Conservation (phyloP, 495 filamentous ascomycete genomes). For the Lichenothelia convexa region DNA sequence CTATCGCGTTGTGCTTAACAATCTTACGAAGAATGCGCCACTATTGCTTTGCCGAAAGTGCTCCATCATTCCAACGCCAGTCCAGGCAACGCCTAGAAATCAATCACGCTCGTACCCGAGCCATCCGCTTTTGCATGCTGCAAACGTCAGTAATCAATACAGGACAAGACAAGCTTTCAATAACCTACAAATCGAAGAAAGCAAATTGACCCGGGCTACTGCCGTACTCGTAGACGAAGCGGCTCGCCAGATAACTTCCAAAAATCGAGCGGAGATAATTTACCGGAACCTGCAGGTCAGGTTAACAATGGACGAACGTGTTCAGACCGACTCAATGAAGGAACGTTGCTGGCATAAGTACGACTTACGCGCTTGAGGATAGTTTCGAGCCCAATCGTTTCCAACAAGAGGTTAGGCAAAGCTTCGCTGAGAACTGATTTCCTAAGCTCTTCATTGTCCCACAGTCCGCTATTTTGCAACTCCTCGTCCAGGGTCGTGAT, state of each 20-base stretch:
- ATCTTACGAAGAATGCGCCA: too few species aligned
- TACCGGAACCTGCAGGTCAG: slow-evolving; percentile 51
- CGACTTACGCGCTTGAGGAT: slow-evolving; percentile 57
- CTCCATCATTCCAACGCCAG: too few species aligned
- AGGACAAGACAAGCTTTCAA: too few species aligned
- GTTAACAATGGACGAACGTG: neutral
- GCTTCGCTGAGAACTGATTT: slow-evolving; percentile 67
- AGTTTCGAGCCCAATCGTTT: slow-evolving; percentile 77
- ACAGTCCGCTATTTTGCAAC: slow-evolving; percentile 78
- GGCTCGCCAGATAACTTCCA: slow-evolving; percentile 80
- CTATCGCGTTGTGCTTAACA: too few species aligned
- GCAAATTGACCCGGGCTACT: slow-evolving; percentile 89
- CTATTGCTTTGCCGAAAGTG: too few species aligned
- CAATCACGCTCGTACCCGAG: too few species aligned
- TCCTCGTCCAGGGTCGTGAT: slow-evolving; percentile 94
- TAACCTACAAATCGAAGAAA: slow-evolving; percentile 97
- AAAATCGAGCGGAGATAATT: slow-evolving; percentile 90
- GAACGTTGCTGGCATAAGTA: neutral
- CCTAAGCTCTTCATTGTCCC: slow-evolving; percentile 66
- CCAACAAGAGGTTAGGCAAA: slow-evolving; percentile 61
- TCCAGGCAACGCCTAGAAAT: too few species aligned
- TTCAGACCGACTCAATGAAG: neutral
- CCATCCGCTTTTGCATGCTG: slow-evolving; percentile 22
- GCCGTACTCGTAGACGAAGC: slow-evolving; percentile 90
- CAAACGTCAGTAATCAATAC: too few species aligned